phyloP scores from a whole-genome alignment of 495 filamentous ascomycete species.

The Hyaloscypha bicolor region DNA sequence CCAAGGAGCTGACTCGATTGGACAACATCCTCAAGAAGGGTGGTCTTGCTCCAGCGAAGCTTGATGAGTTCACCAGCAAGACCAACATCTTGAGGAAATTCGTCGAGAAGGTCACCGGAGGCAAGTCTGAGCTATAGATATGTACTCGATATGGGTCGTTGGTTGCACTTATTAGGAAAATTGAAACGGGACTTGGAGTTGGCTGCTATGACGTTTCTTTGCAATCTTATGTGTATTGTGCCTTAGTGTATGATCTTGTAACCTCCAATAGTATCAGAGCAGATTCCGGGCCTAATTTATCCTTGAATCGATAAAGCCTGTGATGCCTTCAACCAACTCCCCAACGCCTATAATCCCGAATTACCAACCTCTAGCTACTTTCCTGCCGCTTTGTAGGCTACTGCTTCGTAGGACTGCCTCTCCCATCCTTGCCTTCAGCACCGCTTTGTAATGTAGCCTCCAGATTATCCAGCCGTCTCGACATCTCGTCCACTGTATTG shows the following conservation, averaged over 20 bases:
- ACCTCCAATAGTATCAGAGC: conserved; percentile 24
- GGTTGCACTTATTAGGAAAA: conserved; percentile 14
- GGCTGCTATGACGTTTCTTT: background rate
- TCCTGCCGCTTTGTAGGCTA: conserved; percentile 25
- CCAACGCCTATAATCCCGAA: background rate
- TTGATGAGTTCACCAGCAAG: conserved; percentile 84
- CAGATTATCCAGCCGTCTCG: conserved; percentile 81
- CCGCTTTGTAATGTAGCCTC: conserved; percentile 69
- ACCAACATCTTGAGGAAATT: conserved; percentile 89
- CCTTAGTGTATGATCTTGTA: conserved; percentile 19
- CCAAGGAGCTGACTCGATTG: conserved; percentile 84
- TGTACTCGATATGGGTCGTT: conserved; percentile 1
- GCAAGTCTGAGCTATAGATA: conserved; percentile 33
- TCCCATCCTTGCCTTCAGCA: conserved; percentile 41
- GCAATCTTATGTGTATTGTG: background rate
- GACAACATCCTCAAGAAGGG: conserved; percentile 83
- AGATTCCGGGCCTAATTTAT: background rate
- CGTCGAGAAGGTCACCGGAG: conserved; percentile 37
- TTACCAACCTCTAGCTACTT: background rate
- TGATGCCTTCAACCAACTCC: background rate
- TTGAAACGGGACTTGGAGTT: conserved; percentile 20
- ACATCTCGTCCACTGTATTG: conserved; percentile 89
- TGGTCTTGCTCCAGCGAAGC: conserved; percentile 79
- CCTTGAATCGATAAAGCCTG: background rate
- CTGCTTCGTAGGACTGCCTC: conserved; percentile 33